Percentiles rank a stretch among this genome's conserved stretches.
phyloP scores from a whole-genome alignment of 768 basidiomycete species.

The Gelatoporia subvermispora region DNA sequence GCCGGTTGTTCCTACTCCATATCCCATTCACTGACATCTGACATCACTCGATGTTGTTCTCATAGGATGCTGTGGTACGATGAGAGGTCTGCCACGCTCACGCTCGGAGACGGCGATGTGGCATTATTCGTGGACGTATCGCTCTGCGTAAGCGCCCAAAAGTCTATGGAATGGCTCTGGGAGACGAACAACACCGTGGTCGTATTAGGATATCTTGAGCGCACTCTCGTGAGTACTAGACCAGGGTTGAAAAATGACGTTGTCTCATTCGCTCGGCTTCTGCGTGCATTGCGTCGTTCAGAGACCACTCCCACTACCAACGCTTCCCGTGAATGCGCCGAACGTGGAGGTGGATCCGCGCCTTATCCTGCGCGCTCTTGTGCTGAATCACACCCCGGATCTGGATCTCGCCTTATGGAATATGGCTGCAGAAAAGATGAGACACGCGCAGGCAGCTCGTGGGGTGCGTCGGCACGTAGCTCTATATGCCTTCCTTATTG shows the following conservation, averaged over 20 bases:
- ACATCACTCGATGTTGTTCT: constrained; percentile 2
- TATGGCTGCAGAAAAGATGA: constrained; percentile 21
- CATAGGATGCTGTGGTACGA: constrained; percentile 58
- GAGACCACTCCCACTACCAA: constrained; percentile 4
- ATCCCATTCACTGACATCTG: neutral
- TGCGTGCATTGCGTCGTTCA: neutral
- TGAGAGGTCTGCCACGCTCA: constrained; percentile 36
- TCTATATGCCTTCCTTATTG: no score
- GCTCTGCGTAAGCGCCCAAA: constrained; percentile 39
- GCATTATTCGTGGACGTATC: constrained; percentile 55
- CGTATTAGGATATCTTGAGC: constrained; percentile 57
- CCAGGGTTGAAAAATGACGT: neutral
- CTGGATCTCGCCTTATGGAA: constrained; percentile 47
- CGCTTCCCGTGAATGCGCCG: constrained; percentile 11
- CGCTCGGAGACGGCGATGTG: constrained; percentile 45
- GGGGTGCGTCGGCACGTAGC: no score
- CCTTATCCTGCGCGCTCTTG: constrained; percentile 50
- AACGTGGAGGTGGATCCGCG: constrained; percentile 31
- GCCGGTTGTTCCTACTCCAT: constrained; percentile 39
- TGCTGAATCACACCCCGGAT: constrained; percentile 43
- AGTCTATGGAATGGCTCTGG: constrained; percentile 39
- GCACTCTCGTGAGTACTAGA: constrained; percentile 33
- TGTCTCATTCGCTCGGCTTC: neutral
- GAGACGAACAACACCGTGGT: constrained; percentile 49
- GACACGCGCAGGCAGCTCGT: no score